A percentile compares a stretch with the other conserved stretches of the same genome.
Evolutionary conservation across 2,329 filamentous ascomycete genomes (phyloP).

Genomic region (Nectriaceae sp.): DNA sequence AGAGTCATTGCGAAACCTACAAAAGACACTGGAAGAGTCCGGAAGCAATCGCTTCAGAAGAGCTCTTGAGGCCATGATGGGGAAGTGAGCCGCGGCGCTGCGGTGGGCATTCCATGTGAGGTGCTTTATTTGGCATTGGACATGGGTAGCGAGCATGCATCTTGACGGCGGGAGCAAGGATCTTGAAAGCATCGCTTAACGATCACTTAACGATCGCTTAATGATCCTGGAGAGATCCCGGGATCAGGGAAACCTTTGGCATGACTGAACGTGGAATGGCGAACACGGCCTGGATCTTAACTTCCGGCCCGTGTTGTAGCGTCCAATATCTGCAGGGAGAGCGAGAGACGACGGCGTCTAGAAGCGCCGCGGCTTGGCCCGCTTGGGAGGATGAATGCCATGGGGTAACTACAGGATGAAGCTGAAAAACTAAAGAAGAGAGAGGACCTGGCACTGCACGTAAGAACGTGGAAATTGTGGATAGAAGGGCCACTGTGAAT

Average conservation of each 20-base stretch:
- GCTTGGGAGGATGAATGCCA: too few species aligned
- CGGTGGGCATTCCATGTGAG: neutral
- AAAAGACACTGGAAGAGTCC: neutral
- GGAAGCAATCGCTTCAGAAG: neutral
- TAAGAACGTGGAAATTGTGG: too few species aligned
- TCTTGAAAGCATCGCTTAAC: neutral
- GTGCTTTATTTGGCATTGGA: neutral
- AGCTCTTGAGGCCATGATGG: neutral
- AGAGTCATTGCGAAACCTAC: too few species aligned
- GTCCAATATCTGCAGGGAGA: constrained; percentile 1
- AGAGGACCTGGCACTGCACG: too few species aligned
- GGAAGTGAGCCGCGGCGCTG: neutral
- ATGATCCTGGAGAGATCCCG: neutral
- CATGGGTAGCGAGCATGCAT: neutral
- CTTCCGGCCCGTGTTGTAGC: constrained; percentile 2
- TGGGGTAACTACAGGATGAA: too few species aligned
- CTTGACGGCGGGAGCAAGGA: neutral
- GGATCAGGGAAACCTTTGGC: neutral
- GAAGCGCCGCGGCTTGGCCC: too few species aligned
- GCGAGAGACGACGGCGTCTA: too few species aligned
- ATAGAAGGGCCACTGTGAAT: too few species aligned
- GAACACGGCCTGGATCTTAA: constrained; percentile 4
- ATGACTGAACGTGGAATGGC: neutral
- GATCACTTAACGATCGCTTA: neutral
- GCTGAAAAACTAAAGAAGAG: too few species aligned